phyloP scores from a whole-genome alignment of 257 asterid species.

The Handroanthus guayacan region DNA sequence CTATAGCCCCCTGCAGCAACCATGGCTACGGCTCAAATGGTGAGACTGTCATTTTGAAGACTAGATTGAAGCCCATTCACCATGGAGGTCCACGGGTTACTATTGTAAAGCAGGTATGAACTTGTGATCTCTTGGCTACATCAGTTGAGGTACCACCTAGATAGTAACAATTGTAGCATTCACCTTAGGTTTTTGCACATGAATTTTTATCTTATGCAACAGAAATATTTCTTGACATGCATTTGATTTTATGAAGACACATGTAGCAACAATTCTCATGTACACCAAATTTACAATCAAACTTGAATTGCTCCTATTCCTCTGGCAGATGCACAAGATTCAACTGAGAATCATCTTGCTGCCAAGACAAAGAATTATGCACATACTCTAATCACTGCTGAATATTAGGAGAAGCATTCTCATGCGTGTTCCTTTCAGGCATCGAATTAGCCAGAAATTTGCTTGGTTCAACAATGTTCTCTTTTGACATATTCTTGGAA shows the following conservation, averaged over 20 bases:
- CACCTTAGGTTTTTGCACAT: background rate
- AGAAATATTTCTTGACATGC: background rate
- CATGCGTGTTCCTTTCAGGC: conserved; percentile 48
- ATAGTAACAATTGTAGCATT: too few relatives aligned
- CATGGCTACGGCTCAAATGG: too few relatives aligned
- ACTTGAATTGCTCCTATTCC: conserved; percentile 16
- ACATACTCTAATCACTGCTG: conserved; percentile 42
- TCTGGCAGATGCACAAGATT: background rate
- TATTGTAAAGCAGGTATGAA: too few relatives aligned
- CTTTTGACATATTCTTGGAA: conserved; percentile 47
- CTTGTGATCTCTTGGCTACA: too few relatives aligned
- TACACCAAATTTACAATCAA: conserved; percentile 17
- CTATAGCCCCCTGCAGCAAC: too few relatives aligned
- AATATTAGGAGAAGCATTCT: conserved; percentile 68
- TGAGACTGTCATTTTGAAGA: too few relatives aligned
- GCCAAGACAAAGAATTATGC: conserved; percentile 28
- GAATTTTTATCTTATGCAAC: background rate
- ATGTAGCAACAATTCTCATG: conserved; percentile 9
- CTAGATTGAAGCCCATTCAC: too few relatives aligned
- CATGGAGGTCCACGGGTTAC: too few relatives aligned
- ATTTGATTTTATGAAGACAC: conserved; percentile 15
- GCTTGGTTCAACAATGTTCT: conserved; percentile 38
- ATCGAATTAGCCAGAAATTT: conserved; percentile 38
- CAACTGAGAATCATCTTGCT: conserved; percentile 23
- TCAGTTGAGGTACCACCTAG: too few relatives aligned